Conservation (phyloP, 108 stramenopile genomes). For the Chaetoceros tenuissimus region DNA sequence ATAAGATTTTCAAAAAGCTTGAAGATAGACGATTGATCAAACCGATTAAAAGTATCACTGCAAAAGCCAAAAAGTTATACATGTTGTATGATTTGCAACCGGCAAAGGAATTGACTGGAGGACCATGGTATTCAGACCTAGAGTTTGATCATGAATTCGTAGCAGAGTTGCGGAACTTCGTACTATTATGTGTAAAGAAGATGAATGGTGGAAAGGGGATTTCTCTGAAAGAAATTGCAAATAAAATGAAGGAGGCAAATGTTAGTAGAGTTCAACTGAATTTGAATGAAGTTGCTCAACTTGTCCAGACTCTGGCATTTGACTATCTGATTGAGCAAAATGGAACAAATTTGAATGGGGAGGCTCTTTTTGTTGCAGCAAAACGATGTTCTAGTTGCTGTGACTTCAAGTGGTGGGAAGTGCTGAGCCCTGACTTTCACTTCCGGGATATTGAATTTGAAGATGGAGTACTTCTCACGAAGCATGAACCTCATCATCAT, state of each 20-base stretch:
- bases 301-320: constrained; percentile 82
- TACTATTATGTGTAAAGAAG: constrained; percentile 55
- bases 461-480: constrained; percentile 59
- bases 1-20: constrained; percentile 90
- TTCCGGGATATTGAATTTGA: constrained; percentile 71
- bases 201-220: constrained; percentile 61
- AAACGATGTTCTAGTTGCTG: constrained; percentile 56
- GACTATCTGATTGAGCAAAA: constrained; percentile 69
- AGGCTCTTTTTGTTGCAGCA: constrained; percentile 46
- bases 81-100: constrained; percentile 93
- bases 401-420: constrained; percentile 80
- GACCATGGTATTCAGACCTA: constrained; percentile 94
- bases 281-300: constrained; percentile 79
- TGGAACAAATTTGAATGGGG: constrained; percentile 33
- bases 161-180: constrained; percentile 75
- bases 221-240: constrained; percentile 49
- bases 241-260: constrained; percentile 70
- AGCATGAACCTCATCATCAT: constrained; percentile 86
- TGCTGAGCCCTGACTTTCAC: constrained; percentile 69
- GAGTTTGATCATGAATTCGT: constrained; percentile 99
- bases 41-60: constrained; percentile 88
- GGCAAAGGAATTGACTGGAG: constrained; percentile 94
- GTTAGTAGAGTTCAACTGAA: constrained; percentile 79
- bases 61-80: constrained; percentile 96
- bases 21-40: constrained; percentile 90